A percentile compares a stretch with the other conserved stretches of the same genome.
Conservation (phyloP, 2,329 filamentous ascomycete species). For the Hymenotorrendiella dingleyae region DNA sequence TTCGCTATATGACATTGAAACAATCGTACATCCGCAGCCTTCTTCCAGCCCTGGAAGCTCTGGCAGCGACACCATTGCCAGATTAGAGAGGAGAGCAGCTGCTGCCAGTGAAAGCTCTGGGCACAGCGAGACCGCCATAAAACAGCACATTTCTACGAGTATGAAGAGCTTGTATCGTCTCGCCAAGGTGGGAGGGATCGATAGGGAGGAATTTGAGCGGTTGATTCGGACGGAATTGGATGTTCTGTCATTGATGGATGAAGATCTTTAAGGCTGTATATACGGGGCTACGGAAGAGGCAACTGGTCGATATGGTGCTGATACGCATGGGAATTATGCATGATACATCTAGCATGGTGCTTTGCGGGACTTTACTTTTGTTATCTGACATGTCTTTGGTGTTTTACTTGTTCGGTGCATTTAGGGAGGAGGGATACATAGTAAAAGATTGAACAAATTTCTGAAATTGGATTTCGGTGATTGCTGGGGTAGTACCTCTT, state of each 20-base stretch:
- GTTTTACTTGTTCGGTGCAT: no score
- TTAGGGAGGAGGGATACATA: no score
- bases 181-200: constrained; percentile 65
- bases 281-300: no score
- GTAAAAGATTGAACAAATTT: no score
- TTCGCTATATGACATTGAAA: constrained; percentile 16
- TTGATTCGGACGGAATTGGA: constrained; percentile 68
- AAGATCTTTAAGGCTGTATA: constrained; percentile 29
- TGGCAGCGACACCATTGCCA: constrained; percentile 52
- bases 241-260: constrained; percentile 62
- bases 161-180: constrained; percentile 72
- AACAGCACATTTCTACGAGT: constrained; percentile 72
- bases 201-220: constrained; percentile 67
- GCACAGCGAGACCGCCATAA: constrained; percentile 66
- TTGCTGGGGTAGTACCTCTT: no score
- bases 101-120: constrained; percentile 50
- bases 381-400: no score
- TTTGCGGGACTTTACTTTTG: no score
- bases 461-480: no score
- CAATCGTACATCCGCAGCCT: constrained; percentile 46
- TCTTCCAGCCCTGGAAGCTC: constrained; percentile 52
- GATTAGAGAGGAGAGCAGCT: constrained; percentile 41
- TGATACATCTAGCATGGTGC: no score
- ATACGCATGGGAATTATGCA: not conserved
- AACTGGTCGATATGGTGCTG: no score